Percentiles rank a stretch among this genome's conserved stretches.
phyloP scores from a whole-genome alignment of 169 alveolate species.

The Cyclospora cayetanensis region DNA sequence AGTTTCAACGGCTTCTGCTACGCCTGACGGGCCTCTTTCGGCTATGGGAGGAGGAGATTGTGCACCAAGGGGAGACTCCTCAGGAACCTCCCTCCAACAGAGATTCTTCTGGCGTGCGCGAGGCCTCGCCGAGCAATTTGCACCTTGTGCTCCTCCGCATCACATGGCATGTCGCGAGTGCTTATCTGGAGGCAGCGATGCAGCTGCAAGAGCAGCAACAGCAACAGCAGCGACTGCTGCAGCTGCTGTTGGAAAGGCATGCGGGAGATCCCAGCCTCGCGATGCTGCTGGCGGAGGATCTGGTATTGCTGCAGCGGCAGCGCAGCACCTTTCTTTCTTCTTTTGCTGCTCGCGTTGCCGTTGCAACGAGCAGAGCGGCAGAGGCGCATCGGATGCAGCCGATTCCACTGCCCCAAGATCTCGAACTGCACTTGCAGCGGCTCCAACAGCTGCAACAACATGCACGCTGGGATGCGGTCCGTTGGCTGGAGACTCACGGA shows the following conservation, averaged over 20 bases:
- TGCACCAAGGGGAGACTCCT: not conserved
- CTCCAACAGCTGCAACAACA: slow-evolving; percentile 6
- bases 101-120: not conserved
- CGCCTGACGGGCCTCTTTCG: not conserved
- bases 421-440: too few species aligned
- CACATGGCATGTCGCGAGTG: slow-evolving; percentile 10
- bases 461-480: not conserved
- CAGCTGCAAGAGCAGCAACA: too few species aligned
- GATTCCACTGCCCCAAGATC: too few species aligned
- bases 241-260: slow-evolving; percentile 8
- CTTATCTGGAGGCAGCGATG: not conserved
- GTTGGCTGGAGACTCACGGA: not conserved
- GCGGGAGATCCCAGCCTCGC: not conserved
- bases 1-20: not conserved
- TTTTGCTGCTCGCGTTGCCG: not conserved
- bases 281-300: slow-evolving; percentile 6
- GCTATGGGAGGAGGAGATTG: not conserved
- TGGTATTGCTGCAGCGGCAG: slow-evolving; percentile 23
- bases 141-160: not conserved
- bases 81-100: not conserved
- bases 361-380: not conserved
- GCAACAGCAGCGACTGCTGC: slow-evolving; percentile 23
- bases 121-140: not conserved
- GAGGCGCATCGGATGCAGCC: not conserved
- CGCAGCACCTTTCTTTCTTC: not conserved